Evolutionary conservation across 768 basidiomycete genomes (phyloP).

Genomic region (Psilocybe sp.): DNA sequence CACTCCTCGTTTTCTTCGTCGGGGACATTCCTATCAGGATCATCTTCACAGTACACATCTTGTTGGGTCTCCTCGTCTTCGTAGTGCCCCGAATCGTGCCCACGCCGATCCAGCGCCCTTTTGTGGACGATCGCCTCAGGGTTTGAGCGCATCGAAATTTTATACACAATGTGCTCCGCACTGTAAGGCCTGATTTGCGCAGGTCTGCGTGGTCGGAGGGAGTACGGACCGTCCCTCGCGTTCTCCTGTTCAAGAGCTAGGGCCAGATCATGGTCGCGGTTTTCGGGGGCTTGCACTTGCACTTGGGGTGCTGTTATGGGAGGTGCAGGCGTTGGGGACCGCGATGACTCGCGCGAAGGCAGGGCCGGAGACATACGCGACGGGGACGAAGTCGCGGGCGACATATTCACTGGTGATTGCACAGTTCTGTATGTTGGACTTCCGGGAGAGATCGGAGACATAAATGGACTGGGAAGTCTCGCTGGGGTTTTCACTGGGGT

Average conservation of each 20-base stretch:
- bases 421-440: no score
- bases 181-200: constrained; percentile 63
- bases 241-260: not conserved
- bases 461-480: no score
- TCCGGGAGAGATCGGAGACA: no score
- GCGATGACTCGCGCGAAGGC: not conserved
- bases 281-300: not conserved
- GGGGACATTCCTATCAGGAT: constrained; percentile 11
- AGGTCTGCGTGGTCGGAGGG: constrained; percentile 51
- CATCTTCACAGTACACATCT: constrained; percentile 11
- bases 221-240: constrained; percentile 37
- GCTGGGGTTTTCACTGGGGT: no score
- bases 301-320: not conserved
- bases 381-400: no score
- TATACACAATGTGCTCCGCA: constrained; percentile 52
- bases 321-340: not conserved
- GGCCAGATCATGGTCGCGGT: not conserved
- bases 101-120: constrained; percentile 27
- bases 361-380: no score
- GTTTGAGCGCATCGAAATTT: constrained; percentile 42
- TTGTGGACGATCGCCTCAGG: constrained; percentile 70
- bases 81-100: constrained; percentile 24
- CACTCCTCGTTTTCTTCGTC: constrained; percentile 15
- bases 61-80: constrained; percentile 29
- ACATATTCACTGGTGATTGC: no score